phyloP scores from a whole-genome alignment of 139 green algal genomes.

The Micractinium sp. region DNA sequence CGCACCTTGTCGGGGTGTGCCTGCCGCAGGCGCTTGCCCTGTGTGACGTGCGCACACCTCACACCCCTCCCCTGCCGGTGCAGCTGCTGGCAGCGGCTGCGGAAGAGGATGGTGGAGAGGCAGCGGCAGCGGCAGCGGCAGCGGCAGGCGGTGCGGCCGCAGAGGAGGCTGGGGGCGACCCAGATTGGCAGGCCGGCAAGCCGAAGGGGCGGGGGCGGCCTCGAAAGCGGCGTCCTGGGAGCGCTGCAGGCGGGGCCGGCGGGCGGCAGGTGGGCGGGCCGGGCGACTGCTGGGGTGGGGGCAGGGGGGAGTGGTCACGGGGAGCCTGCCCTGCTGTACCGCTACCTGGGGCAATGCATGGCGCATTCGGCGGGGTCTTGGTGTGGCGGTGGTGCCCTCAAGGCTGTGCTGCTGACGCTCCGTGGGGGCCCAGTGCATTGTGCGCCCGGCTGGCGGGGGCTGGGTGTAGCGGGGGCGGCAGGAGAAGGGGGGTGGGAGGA shows the following conservation, averaged over 20 bases:
- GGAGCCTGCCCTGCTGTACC: not conserved
- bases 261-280: not conserved
- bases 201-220: not conserved
- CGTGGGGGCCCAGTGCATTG: too few species aligned
- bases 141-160: not conserved
- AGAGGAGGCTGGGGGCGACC: not conserved
- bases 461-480: too few species aligned
- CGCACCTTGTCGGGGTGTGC: too few species aligned
- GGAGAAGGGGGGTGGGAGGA: too few species aligned
- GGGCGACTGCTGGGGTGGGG: too few species aligned
- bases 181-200: conserved; percentile 19
- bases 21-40: too few species aligned
- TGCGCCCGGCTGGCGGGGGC: too few species aligned
- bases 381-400: too few species aligned
- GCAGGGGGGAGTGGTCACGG: too few species aligned
- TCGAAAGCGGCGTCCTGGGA: conserved; percentile 25
- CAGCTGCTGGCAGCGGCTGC: not conserved
- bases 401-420: too few species aligned
- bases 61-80: not conserved
- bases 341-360: not conserved
- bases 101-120: not conserved
- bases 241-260: not conserved
- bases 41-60: not conserved
- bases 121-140: not conserved
- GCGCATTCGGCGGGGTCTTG: too few species aligned